These are phyloP conservation scores for Fusarium cicatricum DNA, from an alignment of 2,329 filamentous ascomycete genomes.

Conservation along the genomic window DNA sequence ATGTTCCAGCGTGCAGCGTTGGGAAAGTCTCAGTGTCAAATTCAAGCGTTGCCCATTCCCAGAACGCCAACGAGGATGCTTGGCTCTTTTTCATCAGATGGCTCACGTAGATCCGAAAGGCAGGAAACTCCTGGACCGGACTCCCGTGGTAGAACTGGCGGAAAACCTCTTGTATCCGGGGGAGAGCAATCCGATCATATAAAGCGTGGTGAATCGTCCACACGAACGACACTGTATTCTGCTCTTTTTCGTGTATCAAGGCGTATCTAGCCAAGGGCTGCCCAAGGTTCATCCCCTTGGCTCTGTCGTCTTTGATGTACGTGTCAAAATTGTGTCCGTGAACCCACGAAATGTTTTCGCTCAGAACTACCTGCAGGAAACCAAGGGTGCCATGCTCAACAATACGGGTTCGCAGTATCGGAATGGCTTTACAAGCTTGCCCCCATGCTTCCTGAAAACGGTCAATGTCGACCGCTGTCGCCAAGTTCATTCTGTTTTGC, in stretches of 20 bases:
- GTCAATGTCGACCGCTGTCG: background rate
- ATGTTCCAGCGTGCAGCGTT: slow-evolving; percentile 1
- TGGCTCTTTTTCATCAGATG: slow-evolving; percentile 4
- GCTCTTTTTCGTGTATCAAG: background rate
- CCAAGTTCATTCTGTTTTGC: background rate
- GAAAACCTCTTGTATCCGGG: slow-evolving; percentile 1
- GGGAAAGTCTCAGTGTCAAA: slow-evolving; percentile 12
- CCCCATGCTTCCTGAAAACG: slow-evolving; percentile 4
- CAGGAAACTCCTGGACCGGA: background rate
- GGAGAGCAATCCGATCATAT: slow-evolving; percentile 11
- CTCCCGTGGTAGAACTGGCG: slow-evolving; percentile 4
- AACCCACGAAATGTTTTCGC: background rate
- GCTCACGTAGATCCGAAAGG: background rate
- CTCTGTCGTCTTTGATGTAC: slow-evolving; percentile 2
- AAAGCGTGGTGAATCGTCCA: slow-evolving; percentile 14
- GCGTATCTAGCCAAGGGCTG: slow-evolving; percentile 1
- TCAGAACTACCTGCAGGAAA: slow-evolving; percentile 3
- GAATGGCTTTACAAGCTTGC: background rate
- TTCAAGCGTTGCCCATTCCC: slow-evolving; percentile 11
- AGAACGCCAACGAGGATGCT: slow-evolving; percentile 6
- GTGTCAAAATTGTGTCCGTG: background rate
- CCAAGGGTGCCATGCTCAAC: slow-evolving; percentile 3
- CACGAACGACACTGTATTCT: background rate
- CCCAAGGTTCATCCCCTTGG: background rate
- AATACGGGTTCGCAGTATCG: slow-evolving; percentile 9